phyloP scores from a whole-genome alignment of 2,329 filamentous ascomycete genomes.

The Fusarium sp. region DNA sequence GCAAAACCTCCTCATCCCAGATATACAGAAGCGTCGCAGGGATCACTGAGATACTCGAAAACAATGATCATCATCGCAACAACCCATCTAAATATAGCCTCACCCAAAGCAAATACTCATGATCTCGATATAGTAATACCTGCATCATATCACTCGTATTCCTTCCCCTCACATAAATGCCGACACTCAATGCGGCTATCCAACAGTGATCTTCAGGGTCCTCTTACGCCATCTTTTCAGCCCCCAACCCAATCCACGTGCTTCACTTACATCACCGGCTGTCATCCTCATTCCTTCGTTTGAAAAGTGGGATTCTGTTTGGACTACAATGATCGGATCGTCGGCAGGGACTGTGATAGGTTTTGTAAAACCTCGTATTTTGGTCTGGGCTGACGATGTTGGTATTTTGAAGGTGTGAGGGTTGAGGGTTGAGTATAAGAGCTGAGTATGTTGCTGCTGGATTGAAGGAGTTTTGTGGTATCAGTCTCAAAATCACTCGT shows the following conservation, averaged over 20 bases:
- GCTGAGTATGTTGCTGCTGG: background rate
- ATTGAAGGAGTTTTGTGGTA: background rate
- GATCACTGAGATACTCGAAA: background rate
- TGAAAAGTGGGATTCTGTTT: background rate
- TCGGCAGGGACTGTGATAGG: background rate
- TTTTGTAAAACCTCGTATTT: background rate
- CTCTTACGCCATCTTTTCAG: constrained; percentile 7
- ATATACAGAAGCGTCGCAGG: background rate
- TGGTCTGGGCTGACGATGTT: constrained; percentile 5
- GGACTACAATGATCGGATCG: background rate
- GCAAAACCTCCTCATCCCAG: background rate
- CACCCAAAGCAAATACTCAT: background rate
- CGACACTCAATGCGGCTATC: constrained; percentile 11
- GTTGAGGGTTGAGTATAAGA: constrained; percentile 6
- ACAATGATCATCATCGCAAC: background rate
- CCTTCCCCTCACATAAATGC: background rate
- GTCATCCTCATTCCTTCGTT: background rate
- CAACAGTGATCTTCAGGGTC: constrained; percentile 15
- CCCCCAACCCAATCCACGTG: constrained; percentile 17
- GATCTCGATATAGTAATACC: background rate
- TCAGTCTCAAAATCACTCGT: background rate
- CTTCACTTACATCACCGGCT: constrained; percentile 12
- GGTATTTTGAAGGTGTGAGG: background rate
- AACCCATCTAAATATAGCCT: background rate
- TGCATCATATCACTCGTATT: constrained; percentile 29